Conservation (phyloP, 1,284 basidiomycete genomes). For the Inonotus obliquus region DNA sequence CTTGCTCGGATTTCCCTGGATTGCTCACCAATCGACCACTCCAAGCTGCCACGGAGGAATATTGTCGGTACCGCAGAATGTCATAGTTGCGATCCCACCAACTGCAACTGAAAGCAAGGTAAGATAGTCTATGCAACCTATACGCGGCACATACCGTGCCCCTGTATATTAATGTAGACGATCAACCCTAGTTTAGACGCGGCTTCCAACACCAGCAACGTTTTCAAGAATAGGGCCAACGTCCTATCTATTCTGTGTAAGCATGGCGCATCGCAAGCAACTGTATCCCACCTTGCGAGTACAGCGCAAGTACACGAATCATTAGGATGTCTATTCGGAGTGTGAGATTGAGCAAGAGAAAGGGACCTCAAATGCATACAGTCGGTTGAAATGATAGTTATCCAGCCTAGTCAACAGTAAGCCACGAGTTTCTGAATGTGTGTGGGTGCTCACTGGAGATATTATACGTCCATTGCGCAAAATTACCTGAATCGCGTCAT, state of each 20-base stretch:
- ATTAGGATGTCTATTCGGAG: constrained; percentile 1
- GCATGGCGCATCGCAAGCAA: neutral
- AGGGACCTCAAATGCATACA: neutral
- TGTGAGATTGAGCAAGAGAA: neutral
- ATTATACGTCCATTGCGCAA: neutral
- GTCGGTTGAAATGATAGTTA: neutral
- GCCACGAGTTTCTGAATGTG: neutral
- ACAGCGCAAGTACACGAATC: constrained; percentile 4
- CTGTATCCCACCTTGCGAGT: neutral
- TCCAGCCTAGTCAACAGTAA: neutral
- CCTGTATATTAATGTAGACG: neutral
- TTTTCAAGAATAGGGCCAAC: neutral
- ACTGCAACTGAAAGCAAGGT: neutral
- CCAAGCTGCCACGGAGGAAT: neutral
- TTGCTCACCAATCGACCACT: neutral
- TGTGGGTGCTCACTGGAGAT: neutral
- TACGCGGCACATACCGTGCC: neutral
- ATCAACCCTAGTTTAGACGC: neutral
- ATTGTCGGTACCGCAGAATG: neutral
- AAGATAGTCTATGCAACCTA: neutral
- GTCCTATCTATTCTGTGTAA: neutral
- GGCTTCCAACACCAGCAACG: neutral
- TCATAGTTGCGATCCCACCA: neutral
- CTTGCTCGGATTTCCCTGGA: neutral
- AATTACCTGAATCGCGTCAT: neutral